Base-by-base conservation (phyloP, 1,284 basidiomycete species). In the Lentinula novae-zelandiae region DNA sequence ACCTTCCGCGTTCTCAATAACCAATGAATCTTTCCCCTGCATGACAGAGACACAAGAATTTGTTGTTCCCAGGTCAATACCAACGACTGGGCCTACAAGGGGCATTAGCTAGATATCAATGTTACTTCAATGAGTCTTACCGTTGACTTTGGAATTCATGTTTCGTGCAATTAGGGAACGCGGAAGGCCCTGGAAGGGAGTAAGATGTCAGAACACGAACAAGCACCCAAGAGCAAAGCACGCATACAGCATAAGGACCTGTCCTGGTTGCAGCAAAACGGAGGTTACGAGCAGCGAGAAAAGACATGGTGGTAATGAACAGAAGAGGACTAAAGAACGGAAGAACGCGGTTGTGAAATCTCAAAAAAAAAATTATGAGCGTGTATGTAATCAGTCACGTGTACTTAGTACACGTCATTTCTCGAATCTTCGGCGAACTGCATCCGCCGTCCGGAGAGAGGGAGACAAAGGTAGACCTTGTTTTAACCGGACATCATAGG, bases 1-100 rank as follows among this genome's bases (percentile, higher is more conserved):
- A 82, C 96, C 96, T 81, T 99, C 96, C 10, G 95, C 81, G 82
- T 99, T 98, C 78, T 98, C 96, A 69, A 99, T 92, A 66, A 99
- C 96, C 68, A 93, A 90, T 60, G 96, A 86, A 53, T 88, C 90
- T 80, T 95, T 90, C 70, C 95, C 96, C 81, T 98, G 96, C 93
- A 96, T 97, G 67, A 96, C 84, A 57, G 93, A 90, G 65, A 96
- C 93, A 78, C 95, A 96, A 63, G 93, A 96, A 81, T 96, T 95
- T 58, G 91, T 93, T 54, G 90, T 92, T 51, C 90, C 90, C 80
- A 93, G 79, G 74, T 93, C 90, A 76, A 93, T 93, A 75, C 90
- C 90, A 71, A 93, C 79, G 55, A 92, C 90, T 39, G 90, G 90
- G 65, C 90, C 89, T 89, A 62, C 17, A 49, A 61, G 50, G 17